Evolutionary conservation across 2,329 filamentous ascomycete species (phyloP).

Genomic region (Ambrosiella cleistominuta): DNA sequence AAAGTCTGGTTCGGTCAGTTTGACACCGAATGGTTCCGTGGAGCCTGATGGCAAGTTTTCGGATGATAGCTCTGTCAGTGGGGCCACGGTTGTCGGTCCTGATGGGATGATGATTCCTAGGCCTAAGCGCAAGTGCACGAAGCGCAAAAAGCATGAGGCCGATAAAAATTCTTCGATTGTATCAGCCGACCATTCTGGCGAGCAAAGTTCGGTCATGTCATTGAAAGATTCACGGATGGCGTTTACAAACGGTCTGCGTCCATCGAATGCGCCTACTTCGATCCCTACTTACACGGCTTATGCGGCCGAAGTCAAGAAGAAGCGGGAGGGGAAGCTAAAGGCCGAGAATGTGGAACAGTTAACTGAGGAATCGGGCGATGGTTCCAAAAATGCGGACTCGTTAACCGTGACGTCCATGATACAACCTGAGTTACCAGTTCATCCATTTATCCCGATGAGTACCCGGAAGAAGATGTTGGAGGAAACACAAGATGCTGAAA

Average conservation of each 20-base stretch:
- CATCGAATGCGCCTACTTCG: neutral
- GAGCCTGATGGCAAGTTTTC: neutral
- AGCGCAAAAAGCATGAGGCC: slow-evolving; percentile 2
- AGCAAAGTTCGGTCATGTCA: neutral
- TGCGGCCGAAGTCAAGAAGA: neutral
- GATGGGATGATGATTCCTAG: neutral
- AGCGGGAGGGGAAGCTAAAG: neutral
- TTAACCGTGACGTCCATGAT: neutral
- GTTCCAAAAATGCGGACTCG: neutral
- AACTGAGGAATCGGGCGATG: neutral
- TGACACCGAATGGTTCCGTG: neutral
- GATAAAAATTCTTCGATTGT: neutral
- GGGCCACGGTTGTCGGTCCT: neutral
- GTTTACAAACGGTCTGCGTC: neutral
- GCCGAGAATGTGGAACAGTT: neutral
- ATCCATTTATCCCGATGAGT: no score
- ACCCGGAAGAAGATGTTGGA: no score
- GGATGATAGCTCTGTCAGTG: neutral
- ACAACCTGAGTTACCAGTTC: no score
- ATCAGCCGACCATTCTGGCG: neutral
- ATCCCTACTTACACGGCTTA: neutral
- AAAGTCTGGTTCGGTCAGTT: neutral
- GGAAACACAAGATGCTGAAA: no score
- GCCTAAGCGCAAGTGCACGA: slow-evolving; percentile 5
- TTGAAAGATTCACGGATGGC: neutral